Percentiles rank a stretch among this genome's conserved stretches.
Conservation (phyloP, 2,329 filamentous ascomycete genomes). For the Fusarium subtropicale region DNA sequence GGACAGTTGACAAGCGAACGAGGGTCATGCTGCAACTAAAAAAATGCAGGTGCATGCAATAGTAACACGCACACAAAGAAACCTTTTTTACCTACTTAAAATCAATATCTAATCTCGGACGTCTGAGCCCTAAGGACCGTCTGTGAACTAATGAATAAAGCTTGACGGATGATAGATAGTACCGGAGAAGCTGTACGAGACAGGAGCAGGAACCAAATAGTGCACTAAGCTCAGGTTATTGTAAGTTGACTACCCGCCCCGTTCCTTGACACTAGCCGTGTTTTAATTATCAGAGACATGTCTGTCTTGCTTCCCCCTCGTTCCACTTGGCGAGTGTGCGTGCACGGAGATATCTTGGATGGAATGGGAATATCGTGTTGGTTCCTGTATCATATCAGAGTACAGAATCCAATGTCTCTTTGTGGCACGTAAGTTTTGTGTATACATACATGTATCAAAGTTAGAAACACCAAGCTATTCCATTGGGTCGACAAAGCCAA, state of each 20-base stretch:
- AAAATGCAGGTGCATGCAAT: slow-evolving; percentile 31
- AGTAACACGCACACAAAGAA: slow-evolving; percentile 8
- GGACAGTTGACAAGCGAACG: slow-evolving; percentile 31
- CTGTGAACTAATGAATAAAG: background rate
- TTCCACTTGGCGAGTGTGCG: background rate
- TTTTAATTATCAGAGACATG: slow-evolving; percentile 18
- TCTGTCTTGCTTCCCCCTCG: slow-evolving; percentile 34
- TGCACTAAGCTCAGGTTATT: slow-evolving; percentile 10
- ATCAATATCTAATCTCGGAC: background rate
- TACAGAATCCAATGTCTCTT: background rate
- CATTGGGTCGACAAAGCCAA: background rate
- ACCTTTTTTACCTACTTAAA: background rate
- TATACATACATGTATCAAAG: slow-evolving; percentile 1
- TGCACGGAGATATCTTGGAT: slow-evolving; percentile 12
- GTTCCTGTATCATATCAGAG: slow-evolving; percentile 15
- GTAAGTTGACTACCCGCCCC: slow-evolving; percentile 21
- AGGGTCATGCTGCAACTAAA: slow-evolving; percentile 25
- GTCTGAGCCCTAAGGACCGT: background rate
- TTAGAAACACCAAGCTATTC: background rate
- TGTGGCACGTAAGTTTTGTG: slow-evolving; percentile 3
- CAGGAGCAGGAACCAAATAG: slow-evolving; percentile 21
- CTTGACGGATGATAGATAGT: background rate
- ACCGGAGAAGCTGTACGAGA: slow-evolving; percentile 6
- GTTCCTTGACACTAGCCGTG: slow-evolving; percentile 23
- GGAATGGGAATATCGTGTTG: slow-evolving; percentile 2